Evolutionary conservation across 805 yeast species (phyloP).

Genomic region (Groenewaldozyma salmanticensis): DNA sequence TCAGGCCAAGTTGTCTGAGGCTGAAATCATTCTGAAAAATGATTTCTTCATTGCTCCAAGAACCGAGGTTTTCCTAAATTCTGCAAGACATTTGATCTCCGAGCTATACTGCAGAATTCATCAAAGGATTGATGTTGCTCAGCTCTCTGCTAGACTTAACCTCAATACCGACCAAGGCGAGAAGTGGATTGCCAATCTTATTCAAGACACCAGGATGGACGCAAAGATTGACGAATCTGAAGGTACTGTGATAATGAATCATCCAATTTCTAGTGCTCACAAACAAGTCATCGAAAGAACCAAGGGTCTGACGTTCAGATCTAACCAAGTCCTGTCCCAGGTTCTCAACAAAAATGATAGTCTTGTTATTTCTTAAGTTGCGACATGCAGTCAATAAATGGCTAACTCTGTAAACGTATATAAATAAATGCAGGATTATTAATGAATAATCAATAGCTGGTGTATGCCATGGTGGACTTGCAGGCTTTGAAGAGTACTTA

Average conservation of each 20-base stretch:
- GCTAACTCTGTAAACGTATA: background rate
- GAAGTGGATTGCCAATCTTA: conserved; percentile 41
- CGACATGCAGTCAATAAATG: background rate
- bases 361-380: conserved; percentile 8
- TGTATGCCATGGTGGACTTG: background rate
- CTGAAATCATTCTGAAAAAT: conserved; percentile 38
- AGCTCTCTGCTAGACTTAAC: conserved; percentile 37
- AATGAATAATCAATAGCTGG: background rate
- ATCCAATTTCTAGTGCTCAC: conserved; percentile 45
- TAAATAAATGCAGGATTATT: background rate
- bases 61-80: conserved; percentile 34
- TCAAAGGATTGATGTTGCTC: conserved; percentile 37
- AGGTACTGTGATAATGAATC: conserved; percentile 44
- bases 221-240: conserved; percentile 45
- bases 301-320: conserved; percentile 52
- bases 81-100: conserved; percentile 41
- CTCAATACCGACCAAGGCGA: conserved; percentile 39
- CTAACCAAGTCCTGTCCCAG: conserved; percentile 45
- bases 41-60: conserved; percentile 47
- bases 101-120: conserved; percentile 49
- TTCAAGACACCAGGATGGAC: conserved; percentile 41
- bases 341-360: conserved; percentile 19
- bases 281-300: conserved; percentile 63
- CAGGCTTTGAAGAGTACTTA: background rate
- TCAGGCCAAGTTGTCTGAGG: conserved; percentile 37